Percentiles rank a stretch among this genome's conserved stretches.
Evolutionary conservation across 768 basidiomycete species (phyloP).

Genomic region (Lactarius deliciosus): DNA sequence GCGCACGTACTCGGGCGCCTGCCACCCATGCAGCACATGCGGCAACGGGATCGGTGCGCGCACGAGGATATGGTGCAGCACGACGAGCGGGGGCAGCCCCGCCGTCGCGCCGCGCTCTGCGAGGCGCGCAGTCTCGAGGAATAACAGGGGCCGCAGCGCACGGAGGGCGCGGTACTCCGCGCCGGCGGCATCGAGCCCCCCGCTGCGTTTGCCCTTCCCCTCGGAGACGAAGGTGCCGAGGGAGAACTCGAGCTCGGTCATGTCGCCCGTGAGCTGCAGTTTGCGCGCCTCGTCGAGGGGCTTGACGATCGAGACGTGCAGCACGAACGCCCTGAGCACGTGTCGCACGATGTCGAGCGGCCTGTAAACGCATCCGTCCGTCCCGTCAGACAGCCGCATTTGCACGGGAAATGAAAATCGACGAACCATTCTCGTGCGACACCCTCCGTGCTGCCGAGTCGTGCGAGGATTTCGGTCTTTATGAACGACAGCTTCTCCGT

Average conservation of each 20-base stretch:
- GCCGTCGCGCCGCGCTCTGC: constrained; percentile 63
- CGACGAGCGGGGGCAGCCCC: constrained; percentile 82
- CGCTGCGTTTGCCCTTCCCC: constrained; percentile 51
- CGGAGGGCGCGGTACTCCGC: constrained; percentile 85
- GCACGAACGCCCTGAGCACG: constrained; percentile 80
- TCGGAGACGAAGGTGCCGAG: constrained; percentile 75
- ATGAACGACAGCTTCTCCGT: constrained; percentile 84
- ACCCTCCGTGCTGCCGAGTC: constrained; percentile 68
- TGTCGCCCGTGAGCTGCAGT: constrained; percentile 91
- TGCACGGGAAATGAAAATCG: background rate
- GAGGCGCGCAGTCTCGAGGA: constrained; percentile 76
- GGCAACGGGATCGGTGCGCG: constrained; percentile 85
- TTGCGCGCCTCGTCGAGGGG: constrained; percentile 93
- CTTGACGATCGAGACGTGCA: constrained; percentile 91
- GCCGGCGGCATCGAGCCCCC: constrained; percentile 71
- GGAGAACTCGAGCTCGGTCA: constrained; percentile 95
- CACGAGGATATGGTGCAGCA: constrained; percentile 90
- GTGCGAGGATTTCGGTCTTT: constrained; percentile 70
- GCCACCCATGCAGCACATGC: constrained; percentile 89
- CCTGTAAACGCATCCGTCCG: constrained; percentile 25
- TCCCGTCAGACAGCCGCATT: background rate
- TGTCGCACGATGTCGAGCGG: constrained; percentile 61
- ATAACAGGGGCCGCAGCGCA: constrained; percentile 85
- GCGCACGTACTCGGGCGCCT: constrained; percentile 92
- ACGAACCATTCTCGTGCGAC: constrained; percentile 70